Evolutionary conservation across 257 asterid genomes (phyloP), one percentile per base, ranked within the genome.

Genomic region (Schizonepeta tenuifolia): DNA sequence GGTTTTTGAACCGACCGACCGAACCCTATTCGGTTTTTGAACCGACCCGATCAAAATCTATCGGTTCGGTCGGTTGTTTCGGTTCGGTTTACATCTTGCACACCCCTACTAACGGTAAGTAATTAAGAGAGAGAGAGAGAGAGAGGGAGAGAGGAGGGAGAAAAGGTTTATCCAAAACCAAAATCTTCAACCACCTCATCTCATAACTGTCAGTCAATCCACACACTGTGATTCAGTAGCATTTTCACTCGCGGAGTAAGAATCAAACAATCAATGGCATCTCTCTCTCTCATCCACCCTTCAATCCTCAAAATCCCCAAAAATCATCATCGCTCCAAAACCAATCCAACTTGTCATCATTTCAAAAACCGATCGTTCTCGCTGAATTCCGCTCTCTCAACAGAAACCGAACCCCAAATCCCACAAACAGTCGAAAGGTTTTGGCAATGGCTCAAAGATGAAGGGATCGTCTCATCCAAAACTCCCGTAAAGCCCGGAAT

Each of bases 361-460:
- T 62, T 71, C 64, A 84, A 69, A 40, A 79, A 65, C 75, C 87
- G 64, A 65, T 50, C 90, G 7, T n/a, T 82, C 56, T 67, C 77
- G 57, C 26, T 78, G 43, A 81, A 65, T 54, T 78, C 89, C 59
- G 68, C 76, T 51, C 85, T 82, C 53, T 70, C 90, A 17, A 74
- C 82, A 40, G 80, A 87, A 70, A 59, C 80, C 2, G 92, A 83
- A 77, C 79, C 88, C n/a, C 74, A 83, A 53, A 71, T 90, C 76
- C 93, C 99, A 2, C 70, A 78, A 49, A 62, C 83, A 17, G 90
- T 91, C 1, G 75, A 87, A 58, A 88, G 82, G 54, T 91, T 91
- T 74, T 94, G 99, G 99, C 84, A 88, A 63, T 94, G 99, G 99
- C 88, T 92, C 28, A 77, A 75, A 67, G 90, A 94, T 14, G 98